These are phyloP conservation scores for Aspergillus incahuasiensis DNA, from an alignment of 495 filamentous ascomycete genomes.

Conservation along the genomic window DNA sequence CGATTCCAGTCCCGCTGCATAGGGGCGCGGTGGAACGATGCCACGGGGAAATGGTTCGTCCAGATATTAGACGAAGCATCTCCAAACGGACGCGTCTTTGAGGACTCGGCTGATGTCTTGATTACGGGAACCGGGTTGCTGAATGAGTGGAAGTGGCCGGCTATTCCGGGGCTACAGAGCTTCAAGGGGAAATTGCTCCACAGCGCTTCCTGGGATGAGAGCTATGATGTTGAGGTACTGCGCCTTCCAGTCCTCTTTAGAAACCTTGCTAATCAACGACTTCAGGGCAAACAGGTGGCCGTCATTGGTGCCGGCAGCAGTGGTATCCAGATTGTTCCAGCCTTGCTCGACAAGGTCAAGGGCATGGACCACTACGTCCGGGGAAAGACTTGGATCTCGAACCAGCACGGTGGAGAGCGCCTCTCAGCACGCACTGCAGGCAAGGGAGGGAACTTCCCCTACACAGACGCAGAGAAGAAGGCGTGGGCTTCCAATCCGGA, in stretches of 20 bases:
- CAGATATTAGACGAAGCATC: conserved; percentile 21
- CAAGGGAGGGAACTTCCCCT: neutral
- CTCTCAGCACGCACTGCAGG: neutral
- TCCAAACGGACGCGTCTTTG: conserved; percentile 19
- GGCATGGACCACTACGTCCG: neutral
- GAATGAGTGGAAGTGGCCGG: conserved; percentile 46
- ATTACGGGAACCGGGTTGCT: conserved; percentile 46
- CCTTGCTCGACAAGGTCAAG: neutral
- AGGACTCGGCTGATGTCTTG: conserved; percentile 46
- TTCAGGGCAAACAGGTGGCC: neutral
- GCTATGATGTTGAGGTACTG: too few species aligned
- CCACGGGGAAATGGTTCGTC: conserved; percentile 39
- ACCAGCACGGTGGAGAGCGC: neutral
- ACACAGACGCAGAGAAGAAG: neutral
- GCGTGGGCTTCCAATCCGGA: neutral
- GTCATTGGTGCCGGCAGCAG: conserved; percentile 3
- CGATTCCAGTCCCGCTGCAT: neutral
- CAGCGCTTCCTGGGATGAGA: neutral
- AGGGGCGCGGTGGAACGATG: neutral
- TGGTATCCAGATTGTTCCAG: conserved; percentile 1
- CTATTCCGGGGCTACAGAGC: conserved; percentile 39
- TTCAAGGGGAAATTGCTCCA: conserved; percentile 47
- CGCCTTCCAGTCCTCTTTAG: too few species aligned
- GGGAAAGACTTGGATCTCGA: neutral
- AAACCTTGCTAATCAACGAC: too few species aligned